Conservation (phyloP, 2,329 filamentous ascomycete species). For the Trichophyton benhamiae region DNA sequence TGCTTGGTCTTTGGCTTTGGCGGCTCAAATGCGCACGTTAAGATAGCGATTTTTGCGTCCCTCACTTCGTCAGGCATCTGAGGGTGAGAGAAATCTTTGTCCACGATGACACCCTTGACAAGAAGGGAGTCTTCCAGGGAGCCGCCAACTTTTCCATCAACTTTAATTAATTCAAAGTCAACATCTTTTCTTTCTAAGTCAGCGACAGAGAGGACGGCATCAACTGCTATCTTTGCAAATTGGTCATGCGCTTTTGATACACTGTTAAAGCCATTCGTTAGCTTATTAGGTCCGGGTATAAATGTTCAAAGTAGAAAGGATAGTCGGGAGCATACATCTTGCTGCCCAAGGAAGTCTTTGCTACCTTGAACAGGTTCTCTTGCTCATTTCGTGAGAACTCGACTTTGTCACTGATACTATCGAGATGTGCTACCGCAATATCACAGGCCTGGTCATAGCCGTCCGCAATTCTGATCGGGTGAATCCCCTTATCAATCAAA, state of each 20-base stretch:
- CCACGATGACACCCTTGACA: conserved; percentile 94
- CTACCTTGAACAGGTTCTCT: conserved; percentile 81
- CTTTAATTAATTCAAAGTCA: conserved; percentile 98
- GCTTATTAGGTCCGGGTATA: not conserved
- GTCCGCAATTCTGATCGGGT: conserved; percentile 96
- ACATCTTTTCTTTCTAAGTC: conserved; percentile 94
- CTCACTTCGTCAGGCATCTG: conserved; percentile 95
- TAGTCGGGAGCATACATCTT: conserved; percentile 54
- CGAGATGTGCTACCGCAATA: conserved; percentile 83
- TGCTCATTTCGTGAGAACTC: conserved; percentile 71
- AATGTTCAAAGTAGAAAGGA: not conserved
- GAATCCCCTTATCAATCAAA: conserved; percentile 98
- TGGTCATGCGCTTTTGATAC: conserved; percentile 98
- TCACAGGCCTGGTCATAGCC: conserved; percentile 97
- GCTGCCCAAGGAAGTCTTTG: conserved; percentile 88
- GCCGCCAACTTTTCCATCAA: conserved; percentile 95
- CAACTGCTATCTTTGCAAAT: conserved; percentile 92
- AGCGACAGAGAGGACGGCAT: conserved; percentile 90
- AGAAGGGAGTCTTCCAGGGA: conserved; percentile 84
- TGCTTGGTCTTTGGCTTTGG: conserved; percentile 99
- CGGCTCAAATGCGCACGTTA: conserved; percentile 96
- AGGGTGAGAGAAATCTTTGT: conserved; percentile 99
- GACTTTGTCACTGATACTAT: conserved; percentile 84
- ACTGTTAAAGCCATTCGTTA: conserved; percentile 21
- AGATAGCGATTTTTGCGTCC: conserved; percentile 92